A percentile compares a stretch with the other conserved stretches of the same genome.
These are phyloP conservation scores for Cytospora chrysosperma DNA, from an alignment of 2,329 filamentous ascomycete genomes.

Conservation along the genomic window DNA sequence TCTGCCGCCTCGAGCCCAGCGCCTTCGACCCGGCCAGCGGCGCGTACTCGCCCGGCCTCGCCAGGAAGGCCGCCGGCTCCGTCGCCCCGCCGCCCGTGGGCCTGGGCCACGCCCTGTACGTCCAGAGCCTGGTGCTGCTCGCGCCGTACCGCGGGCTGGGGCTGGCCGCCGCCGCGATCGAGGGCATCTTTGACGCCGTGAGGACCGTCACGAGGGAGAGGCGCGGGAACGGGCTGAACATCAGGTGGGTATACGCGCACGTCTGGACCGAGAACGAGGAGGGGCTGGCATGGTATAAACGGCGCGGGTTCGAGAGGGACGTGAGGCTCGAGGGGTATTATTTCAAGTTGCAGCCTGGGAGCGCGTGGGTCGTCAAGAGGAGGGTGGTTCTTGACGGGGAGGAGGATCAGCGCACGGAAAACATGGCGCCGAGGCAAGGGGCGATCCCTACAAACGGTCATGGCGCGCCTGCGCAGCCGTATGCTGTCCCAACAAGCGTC, in stretches of 20 bases:
- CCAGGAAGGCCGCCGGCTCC: constrained; percentile 8
- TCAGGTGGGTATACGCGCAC: constrained; percentile 51
- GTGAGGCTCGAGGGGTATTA: constrained; percentile 60
- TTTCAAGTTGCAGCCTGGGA: constrained; percentile 58
- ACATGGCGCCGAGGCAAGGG: constrained; percentile 22
- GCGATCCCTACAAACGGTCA: neutral
- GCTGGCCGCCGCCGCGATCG: constrained; percentile 56
- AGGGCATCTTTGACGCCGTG: constrained; percentile 47
- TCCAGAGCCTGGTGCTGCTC: constrained; percentile 62
- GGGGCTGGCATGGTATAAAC: constrained; percentile 60
- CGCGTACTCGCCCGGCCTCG: constrained; percentile 19
- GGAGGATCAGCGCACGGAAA: neutral
- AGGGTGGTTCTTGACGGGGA: constrained; percentile 35
- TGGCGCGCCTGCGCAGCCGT: neutral
- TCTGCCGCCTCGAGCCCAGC: constrained; percentile 60
- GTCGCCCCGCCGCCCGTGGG: constrained; percentile 17
- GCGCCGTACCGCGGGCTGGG: constrained; percentile 63
- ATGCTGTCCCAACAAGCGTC: constrained; percentile 26
- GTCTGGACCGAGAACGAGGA: constrained; percentile 68
- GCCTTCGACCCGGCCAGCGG: constrained; percentile 33
- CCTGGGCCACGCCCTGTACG: constrained; percentile 53
- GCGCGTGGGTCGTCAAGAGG: constrained; percentile 59
- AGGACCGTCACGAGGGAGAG: constrained; percentile 34
- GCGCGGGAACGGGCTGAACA: constrained; percentile 1
- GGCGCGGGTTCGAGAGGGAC: constrained; percentile 54